Base-by-base conservation (phyloP, 352 stramenopile genomes). In the Phytopythium kandeliae region DNA sequence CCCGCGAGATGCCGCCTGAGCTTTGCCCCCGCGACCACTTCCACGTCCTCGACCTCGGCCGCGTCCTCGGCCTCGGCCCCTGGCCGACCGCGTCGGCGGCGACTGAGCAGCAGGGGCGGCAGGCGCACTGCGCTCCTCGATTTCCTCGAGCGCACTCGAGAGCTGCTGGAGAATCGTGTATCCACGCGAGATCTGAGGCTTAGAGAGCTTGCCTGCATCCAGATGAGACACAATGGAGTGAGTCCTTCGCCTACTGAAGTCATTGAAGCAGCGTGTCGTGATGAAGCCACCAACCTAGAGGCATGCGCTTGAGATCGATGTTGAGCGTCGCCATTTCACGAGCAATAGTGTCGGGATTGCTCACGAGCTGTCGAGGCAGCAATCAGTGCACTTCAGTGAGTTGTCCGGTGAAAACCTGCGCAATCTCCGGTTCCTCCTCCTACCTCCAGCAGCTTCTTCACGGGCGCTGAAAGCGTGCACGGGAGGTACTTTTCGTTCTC, bases 111-210 rank as follows among this genome's bases (percentile, higher is more conserved):
- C 60, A n/a, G 30, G 31, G 31, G 59, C 25, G 31, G 55, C 0
- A 30, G 45, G 34, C 4, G 71, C 73, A 4, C 57, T 47, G 1
- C 85, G 47, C 47, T 67, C 51, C 4, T 58, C 54, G 17, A 85
- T 77, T 35, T 75, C 65, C 25, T 76, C 59, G 15, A 88, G 37
- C 7, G 57, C 58, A 42, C 51, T 55, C 5, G 74, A 83, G 33
- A 88, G 59, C 43, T 67, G 55, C 49, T 88, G 65, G 37, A 88
- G 43, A 26, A 86, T 72, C 9, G 58, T 46, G 47, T 86, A 88
- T 3, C 74, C 77, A 31, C 76, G 72, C 3, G 72, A 80, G 51
- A 88, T 88, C 54, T 88, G 74, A 10, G 68, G 22, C 50, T 84
- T 83, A 1, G 77, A 88, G 17, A 85, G 51, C 42, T 69, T 73